A percentile compares a stretch with the other conserved stretches of the same genome.
Evolutionary conservation across 495 filamentous ascomycete genomes (phyloP).

Genomic region (Paragyromitra xinjiangensis): DNA sequence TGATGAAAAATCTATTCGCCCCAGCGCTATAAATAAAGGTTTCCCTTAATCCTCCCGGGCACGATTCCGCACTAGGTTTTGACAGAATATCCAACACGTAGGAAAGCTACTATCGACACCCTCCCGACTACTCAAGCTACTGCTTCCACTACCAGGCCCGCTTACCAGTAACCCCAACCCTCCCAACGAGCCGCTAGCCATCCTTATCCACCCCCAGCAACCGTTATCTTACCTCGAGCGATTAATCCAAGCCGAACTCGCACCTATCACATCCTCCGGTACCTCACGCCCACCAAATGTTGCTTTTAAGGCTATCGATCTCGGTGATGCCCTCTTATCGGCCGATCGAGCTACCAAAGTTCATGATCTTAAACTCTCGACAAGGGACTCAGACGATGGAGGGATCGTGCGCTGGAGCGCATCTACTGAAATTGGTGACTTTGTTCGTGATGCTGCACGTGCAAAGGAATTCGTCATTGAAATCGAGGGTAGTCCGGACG

Average conservation of each 20-base stretch:
- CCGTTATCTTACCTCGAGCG: constrained; percentile 91
- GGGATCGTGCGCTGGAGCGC: constrained; percentile 85
- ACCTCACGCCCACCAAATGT: constrained; percentile 73
- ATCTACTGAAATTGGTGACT: constrained; percentile 91
- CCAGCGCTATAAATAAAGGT: constrained; percentile 56
- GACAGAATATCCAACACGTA: constrained; percentile 63
- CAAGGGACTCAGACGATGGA: constrained; percentile 41
- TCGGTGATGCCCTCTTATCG: constrained; percentile 54
- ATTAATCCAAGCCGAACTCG: constrained; percentile 87
- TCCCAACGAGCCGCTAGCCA: constrained; percentile 73
- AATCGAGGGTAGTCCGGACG: constrained; percentile 76
- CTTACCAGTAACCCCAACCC: constrained; percentile 64
- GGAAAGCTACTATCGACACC: constrained; percentile 92
- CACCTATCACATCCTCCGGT: constrained; percentile 68
- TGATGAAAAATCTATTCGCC: constrained; percentile 66
- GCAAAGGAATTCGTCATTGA: constrained; percentile 84
- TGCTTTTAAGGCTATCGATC: constrained; percentile 81
- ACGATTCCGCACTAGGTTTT: constrained; percentile 61
- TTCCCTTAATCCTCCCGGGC: constrained; percentile 33
- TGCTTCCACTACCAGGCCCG: constrained; percentile 71
- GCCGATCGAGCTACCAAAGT: constrained; percentile 64
- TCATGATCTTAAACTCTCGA: constrained; percentile 42
- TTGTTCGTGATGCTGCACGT: constrained; percentile 88
- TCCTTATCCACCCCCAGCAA: constrained; percentile 91
- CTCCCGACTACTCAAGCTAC: constrained; percentile 85